Conservation (phyloP, 176 grass and related monocot genomes). For the Areca catechu region DNA sequence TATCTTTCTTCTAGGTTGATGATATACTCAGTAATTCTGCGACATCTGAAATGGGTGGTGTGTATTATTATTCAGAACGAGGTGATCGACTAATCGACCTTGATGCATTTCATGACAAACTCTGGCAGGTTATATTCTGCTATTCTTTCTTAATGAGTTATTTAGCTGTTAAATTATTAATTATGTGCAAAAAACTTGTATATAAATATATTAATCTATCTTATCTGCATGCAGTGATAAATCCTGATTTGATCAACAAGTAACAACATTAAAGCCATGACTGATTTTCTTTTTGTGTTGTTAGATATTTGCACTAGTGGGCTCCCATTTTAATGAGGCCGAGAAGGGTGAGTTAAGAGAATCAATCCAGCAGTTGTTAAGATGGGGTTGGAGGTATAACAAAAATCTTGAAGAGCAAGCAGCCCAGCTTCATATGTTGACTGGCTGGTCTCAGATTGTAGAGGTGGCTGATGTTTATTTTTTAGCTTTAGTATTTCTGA, state of each 20-base stretch:
- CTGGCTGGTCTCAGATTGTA: constrained; percentile 93
- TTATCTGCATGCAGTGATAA: no score
- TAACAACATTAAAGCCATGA: no score
- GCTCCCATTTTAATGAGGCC: constrained; percentile 38
- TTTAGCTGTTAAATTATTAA: background rate
- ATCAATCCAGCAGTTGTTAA: constrained; percentile 73
- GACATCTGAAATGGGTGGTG: constrained; percentile 66
- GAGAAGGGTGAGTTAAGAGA: constrained; percentile 72
- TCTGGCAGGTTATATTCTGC: constrained; percentile 52
- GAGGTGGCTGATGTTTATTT: constrained; percentile 33
- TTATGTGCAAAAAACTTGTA: no score
- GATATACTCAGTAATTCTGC: constrained; percentile 56
- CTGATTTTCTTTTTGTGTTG: background rate
- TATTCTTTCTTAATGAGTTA: constrained; percentile 4
- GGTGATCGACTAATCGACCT: constrained; percentile 82
- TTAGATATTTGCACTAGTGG: constrained; percentile 51
- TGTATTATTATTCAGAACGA: constrained; percentile 93
- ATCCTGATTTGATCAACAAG: no score
- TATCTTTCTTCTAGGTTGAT: constrained; percentile 38
- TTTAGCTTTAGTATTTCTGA: background rate
- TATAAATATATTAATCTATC: no score
- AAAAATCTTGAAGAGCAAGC: constrained; percentile 96
- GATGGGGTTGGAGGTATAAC: constrained; percentile 93
- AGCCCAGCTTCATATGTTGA: constrained; percentile 92
- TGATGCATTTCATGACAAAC: constrained; percentile 72